Percentiles rank a stretch among this genome's conserved stretches.
These are phyloP conservation scores for Solanum pennellii DNA, from an alignment of 257 asterid species.

Conservation along the genomic window DNA sequence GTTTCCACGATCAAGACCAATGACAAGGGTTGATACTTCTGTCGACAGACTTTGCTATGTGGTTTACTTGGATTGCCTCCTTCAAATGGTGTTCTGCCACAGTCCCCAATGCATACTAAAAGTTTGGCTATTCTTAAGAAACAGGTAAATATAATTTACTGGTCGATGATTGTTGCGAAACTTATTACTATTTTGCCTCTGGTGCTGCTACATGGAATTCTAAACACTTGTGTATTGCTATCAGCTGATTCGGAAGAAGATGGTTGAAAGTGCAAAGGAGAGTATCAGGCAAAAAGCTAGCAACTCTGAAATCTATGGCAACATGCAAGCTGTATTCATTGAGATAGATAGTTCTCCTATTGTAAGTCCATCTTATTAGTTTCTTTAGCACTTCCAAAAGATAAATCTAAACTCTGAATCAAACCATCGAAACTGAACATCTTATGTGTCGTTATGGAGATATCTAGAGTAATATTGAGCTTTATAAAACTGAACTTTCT, in stretches of 20 bases:
- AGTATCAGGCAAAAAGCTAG: constrained; percentile 33
- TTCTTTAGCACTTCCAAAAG: background rate
- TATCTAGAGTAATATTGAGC: background rate
- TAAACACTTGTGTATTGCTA: background rate
- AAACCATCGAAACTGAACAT: background rate
- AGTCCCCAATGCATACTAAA: constrained; percentile 59
- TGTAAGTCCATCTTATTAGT: constrained; percentile 13
- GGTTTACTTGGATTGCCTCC: constrained; percentile 58
- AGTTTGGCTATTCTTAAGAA: constrained; percentile 40
- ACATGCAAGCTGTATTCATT: constrained; percentile 44
- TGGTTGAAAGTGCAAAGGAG: constrained; percentile 40
- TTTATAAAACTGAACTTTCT: background rate
- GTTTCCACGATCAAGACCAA: background rate
- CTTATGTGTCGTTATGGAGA: background rate
- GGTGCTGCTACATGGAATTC: background rate
- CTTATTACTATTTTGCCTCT: background rate
- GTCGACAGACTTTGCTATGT: constrained; percentile 41
- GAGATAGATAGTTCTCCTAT: constrained; percentile 38
- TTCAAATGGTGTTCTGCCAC: constrained; percentile 61
- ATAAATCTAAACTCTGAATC: background rate
- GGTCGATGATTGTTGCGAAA: background rate
- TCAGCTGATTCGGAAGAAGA: constrained; percentile 37
- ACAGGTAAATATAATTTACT: constrained; percentile 13
- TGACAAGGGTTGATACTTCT: background rate
- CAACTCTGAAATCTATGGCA: constrained; percentile 42